Conservation (phyloP, 2,329 filamentous ascomycete genomes). For the Epichloe hybrida region DNA sequence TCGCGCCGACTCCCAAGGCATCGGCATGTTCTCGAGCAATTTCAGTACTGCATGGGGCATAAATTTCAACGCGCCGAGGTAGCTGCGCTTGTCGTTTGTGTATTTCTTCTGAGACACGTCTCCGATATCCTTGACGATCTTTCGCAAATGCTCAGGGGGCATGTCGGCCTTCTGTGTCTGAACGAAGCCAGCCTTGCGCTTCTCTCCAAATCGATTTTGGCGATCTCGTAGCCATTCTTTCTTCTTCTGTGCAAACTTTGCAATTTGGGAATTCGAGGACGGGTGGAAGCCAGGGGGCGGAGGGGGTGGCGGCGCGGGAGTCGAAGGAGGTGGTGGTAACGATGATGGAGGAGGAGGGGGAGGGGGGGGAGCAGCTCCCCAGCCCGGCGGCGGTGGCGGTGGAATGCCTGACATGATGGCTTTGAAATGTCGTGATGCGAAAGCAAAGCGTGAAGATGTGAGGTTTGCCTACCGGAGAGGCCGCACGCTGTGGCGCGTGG, state of each 20-base stretch:
- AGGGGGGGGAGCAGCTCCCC: conserved; percentile 36
- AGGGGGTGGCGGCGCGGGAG: conserved; percentile 47
- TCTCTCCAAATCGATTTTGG: conserved; percentile 89
- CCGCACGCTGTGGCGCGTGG: conserved; percentile 24
- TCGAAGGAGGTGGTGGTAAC: conserved; percentile 42
- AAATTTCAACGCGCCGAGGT: conserved; percentile 93
- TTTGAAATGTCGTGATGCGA: conserved; percentile 13
- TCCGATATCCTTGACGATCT: conserved; percentile 96
- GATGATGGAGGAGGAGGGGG: conserved; percentile 42
- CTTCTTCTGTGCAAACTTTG: conserved; percentile 97
- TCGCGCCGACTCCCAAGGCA: conserved; percentile 95
- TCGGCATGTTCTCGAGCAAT: conserved; percentile 97
- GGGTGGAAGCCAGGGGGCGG: conserved; percentile 79
- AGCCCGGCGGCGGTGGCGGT: conserved; percentile 44
- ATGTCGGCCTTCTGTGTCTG: conserved; percentile 98
- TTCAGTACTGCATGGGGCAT: conserved; percentile 99
- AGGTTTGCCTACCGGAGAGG: conserved; percentile 13
- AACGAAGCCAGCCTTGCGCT: conserved; percentile 89
- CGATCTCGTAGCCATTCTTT: conserved; percentile 93
- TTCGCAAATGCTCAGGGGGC: conserved; percentile 97
- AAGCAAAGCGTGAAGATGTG: conserved; percentile 13
- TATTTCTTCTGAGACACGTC: conserved; percentile 99
- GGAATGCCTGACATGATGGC: conserved; percentile 38
- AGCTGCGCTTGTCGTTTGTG: conserved; percentile 95
- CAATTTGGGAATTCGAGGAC: conserved; percentile 66